A percentile compares a stretch with the other conserved stretches of the same genome.
These are phyloP conservation scores for Hymenoscyphus albidus DNA, from an alignment of 2,329 filamentous ascomycete genomes.

Conservation along the genomic window DNA sequence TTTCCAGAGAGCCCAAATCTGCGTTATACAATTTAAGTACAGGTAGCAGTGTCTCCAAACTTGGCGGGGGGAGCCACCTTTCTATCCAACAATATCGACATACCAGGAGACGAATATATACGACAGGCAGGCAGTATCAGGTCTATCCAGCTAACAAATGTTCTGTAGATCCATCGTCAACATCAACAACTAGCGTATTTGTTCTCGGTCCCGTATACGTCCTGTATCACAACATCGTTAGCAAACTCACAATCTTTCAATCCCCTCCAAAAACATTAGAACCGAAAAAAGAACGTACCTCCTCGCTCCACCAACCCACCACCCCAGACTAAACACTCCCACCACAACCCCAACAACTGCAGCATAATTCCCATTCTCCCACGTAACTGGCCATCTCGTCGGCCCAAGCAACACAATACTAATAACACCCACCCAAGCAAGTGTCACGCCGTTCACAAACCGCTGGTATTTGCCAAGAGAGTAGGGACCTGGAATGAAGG, in stretches of 20 bases:
- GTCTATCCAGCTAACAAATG: no score
- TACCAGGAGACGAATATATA: no score
- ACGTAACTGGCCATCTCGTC: conserved; percentile 43
- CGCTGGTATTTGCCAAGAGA: conserved; percentile 53
- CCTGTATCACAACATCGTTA: neutral
- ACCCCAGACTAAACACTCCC: conserved; percentile 46
- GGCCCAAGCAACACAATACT: conserved; percentile 57
- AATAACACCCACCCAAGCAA: conserved; percentile 60
- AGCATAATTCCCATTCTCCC: conserved; percentile 50
- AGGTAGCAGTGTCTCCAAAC: no score
- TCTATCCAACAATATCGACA: no score
- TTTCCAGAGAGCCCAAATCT: no score
- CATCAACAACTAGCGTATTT: neutral
- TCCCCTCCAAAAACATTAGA: neutral
- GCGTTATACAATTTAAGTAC: no score
- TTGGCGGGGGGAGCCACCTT: no score
- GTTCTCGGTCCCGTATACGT: neutral
- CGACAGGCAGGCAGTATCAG: no score
- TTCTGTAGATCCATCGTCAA: no score
- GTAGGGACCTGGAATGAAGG: conserved; percentile 45
- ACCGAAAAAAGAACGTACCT: conserved; percentile 15
- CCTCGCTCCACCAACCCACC: conserved; percentile 40
- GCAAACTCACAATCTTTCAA: neutral
- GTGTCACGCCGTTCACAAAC: conserved; percentile 51
- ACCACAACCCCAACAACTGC: conserved; percentile 45